Evolutionary conservation across 192 early-diverging fungal species (phyloP), one percentile per base, ranked within the genome.

Genomic region (Backusella liffmaniae): DNA sequence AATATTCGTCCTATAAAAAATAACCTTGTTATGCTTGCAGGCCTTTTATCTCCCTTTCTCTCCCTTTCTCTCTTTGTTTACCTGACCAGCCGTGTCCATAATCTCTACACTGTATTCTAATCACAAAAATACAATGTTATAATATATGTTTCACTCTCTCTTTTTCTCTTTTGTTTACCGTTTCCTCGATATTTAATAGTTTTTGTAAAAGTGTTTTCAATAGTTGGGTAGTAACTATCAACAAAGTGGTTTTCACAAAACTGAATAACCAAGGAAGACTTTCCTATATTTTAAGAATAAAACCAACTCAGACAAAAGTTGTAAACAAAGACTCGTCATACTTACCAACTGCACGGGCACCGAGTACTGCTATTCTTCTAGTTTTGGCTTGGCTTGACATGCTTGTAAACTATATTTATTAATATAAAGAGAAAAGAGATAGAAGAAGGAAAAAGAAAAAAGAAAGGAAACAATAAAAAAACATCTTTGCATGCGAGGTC

Each of bases 51-150:
- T n/a, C n/a, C n/a, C n/a, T n/a, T 3, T 39, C 0, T 39, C 37
- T 39, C 37, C 10, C 9, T 39, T 10, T 39, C 37, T 39, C 37
- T 39, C 37, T 39, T 39, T 39, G 37, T 77, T 83, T 91, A 90
- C 90, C 88, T 97, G 96, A 69, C 98, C 98, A 8, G 98, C 95
- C 9, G 98, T 98, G 80, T 99, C 98, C 76, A 96, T 93, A 66
- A 98, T 97, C 73, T 94, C 95, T 37, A 92, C 88, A 41, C 88
- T 89, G 73, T 96, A 97, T 80, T 98, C 96, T 79, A 75, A 26
- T 16, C 4, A 70, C n/a, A 44, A 2, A 42, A 53, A 30, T 10
- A 29, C 15, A 44, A 3, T 49, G 10, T 49, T 26, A 29, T 12
- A 29, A n/a, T 16, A 1, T 72, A 0, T 44, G 1, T 72, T 29